Conservation (phyloP, 2,329 filamentous ascomycete genomes). For the Diplocarpon mali region DNA sequence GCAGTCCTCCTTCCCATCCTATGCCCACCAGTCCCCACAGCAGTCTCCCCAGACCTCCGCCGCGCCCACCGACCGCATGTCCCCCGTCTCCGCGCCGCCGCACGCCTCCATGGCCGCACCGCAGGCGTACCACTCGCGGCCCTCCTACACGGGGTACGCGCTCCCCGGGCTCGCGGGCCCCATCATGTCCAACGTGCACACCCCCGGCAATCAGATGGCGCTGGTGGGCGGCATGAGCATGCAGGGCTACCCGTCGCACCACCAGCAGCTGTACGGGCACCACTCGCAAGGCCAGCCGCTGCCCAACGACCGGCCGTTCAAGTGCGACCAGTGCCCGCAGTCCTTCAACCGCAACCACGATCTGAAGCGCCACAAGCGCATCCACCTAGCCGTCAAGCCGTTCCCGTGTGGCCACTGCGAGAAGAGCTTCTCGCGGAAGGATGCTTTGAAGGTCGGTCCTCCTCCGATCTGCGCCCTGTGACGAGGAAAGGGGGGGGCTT, state of each 20-base stretch:
- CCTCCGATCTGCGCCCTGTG: constrained; percentile 10
- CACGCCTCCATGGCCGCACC: constrained; percentile 43
- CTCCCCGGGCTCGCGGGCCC: constrained; percentile 53
- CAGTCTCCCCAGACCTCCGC: constrained; percentile 32
- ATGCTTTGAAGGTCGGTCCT: constrained; percentile 77
- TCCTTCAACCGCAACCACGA: constrained; percentile 97
- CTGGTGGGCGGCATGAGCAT: constrained; percentile 43
- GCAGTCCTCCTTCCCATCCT: constrained; percentile 35
- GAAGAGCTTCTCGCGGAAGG: constrained; percentile 94
- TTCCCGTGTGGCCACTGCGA: constrained; percentile 87
- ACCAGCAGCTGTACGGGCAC: constrained; percentile 44
- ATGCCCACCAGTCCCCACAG: constrained; percentile 38
- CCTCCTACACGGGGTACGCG: constrained; percentile 38
- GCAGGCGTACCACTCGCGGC: constrained; percentile 36
- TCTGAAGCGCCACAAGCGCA: constrained; percentile 88
- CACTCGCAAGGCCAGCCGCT: constrained; percentile 40
- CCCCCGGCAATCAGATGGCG: constrained; percentile 60
- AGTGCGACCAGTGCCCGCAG: constrained; percentile 84
- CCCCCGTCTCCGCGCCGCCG: constrained; percentile 28
- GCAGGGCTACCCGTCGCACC: constrained; percentile 42
- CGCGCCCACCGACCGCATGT: constrained; percentile 31
- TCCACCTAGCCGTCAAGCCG: constrained; percentile 90
- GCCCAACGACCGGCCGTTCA: constrained; percentile 77
- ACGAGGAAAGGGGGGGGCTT: too few species aligned
- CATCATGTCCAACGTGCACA: constrained; percentile 69